A percentile compares a stretch with the other conserved stretches of the same genome.
phyloP scores from a whole-genome alignment of 257 asterid species.

The Scutellaria galericulata region DNA sequence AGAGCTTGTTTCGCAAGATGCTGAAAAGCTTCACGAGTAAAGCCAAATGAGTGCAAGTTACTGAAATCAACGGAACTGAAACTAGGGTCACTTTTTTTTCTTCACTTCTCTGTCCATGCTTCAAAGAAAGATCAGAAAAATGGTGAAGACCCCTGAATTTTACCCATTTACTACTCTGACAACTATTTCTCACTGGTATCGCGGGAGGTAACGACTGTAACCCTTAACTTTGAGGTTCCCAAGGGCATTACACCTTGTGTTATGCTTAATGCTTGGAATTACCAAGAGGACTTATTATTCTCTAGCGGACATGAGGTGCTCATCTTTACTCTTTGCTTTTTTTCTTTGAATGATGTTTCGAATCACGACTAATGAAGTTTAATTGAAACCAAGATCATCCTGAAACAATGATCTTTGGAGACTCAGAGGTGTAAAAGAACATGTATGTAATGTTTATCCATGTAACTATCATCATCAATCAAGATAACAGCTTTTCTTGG shows the following conservation, averaged over 20 bases:
- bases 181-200: conserved; percentile 95
- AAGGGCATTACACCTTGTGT: conserved; percentile 63
- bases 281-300: conserved; percentile 41
- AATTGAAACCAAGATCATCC: not conserved
- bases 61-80: conserved; percentile 58
- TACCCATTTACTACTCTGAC: conserved; percentile 93
- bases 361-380: not conserved
- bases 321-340: conserved; percentile 3
- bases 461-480: not conserved
- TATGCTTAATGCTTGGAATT: conserved; percentile 74
- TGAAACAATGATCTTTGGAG: conserved; percentile 7
- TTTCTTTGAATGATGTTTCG: conserved; percentile 15
- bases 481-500: not conserved
- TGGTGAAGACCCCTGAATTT: conserved; percentile 69
- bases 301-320: conserved; percentile 36
- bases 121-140: conserved; percentile 46
- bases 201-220: conserved; percentile 72
- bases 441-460: conserved; percentile 15
- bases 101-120: conserved; percentile 78
- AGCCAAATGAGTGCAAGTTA: conserved; percentile 38
- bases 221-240: conserved; percentile 75
- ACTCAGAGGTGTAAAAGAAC: not conserved
- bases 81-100: conserved; percentile 84
- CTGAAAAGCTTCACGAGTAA: conserved; percentile 39
- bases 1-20: conserved; percentile 50